A percentile compares a stretch with the other conserved stretches of the same genome.
Evolutionary conservation across 768 basidiomycete species (phyloP).

Genomic region (Collybia sp.): DNA sequence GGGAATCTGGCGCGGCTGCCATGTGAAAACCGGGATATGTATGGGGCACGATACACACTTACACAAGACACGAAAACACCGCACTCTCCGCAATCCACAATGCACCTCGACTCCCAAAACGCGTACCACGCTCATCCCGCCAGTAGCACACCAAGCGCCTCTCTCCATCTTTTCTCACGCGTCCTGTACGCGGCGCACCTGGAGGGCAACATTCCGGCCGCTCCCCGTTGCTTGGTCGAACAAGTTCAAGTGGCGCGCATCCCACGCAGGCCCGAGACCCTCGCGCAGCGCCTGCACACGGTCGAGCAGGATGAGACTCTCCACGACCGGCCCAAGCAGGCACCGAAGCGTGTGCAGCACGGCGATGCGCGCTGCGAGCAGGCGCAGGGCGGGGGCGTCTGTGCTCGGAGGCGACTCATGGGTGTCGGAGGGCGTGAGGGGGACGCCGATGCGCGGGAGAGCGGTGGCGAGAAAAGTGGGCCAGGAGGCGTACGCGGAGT

Average conservation of each 20-base stretch:
- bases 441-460: constrained; percentile 21
- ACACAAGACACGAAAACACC: too few species aligned
- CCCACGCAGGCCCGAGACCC: constrained; percentile 17
- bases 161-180: too few species aligned
- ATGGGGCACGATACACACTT: too few species aligned
- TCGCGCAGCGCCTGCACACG: constrained; percentile 54
- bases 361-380: constrained; percentile 39
- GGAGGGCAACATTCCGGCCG: constrained; percentile 63
- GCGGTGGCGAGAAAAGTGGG: constrained; percentile 33
- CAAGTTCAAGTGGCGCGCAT: constrained; percentile 53
- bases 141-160: too few species aligned
- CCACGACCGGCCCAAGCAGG: constrained; percentile 62
- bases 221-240: constrained; percentile 74
- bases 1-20: too few species aligned
- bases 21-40: too few species aligned
- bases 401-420: constrained; percentile 11
- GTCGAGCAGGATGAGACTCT: constrained; percentile 62
- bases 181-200: too few species aligned
- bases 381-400: neutral
- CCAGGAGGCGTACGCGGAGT: constrained; percentile 47
- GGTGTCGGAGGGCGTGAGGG: constrained; percentile 1
- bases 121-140: too few species aligned
- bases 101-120: too few species aligned
- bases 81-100: too few species aligned
- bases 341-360: constrained; percentile 66